Evolutionary conservation across 305 asterid genomes (phyloP), one percentile per base, ranked within the genome.

Genomic region (Euphrasia arctica): DNA sequence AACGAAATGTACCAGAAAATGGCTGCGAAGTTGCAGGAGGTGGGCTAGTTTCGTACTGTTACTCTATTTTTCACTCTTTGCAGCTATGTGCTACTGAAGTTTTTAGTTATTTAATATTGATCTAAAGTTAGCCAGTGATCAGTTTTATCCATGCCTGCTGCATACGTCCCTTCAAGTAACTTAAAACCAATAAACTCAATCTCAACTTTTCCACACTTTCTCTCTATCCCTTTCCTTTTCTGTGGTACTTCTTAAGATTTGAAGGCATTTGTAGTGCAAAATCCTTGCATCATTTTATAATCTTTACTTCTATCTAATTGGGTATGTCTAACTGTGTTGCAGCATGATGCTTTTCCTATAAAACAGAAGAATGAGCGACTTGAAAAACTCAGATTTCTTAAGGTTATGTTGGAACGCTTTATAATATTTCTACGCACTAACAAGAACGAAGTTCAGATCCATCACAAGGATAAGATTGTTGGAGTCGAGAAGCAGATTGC

Each of bases 1-100:
- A 86, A 83, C 75, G 96, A 85, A 22, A 75, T 90, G 93, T 79
- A 74, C 81, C 78, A 78, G 75, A 85, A 82, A 81, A 86, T 90
- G 73, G 83, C 83, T 47, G 72, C 77, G 39, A 93, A 81, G 80
- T 67, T 93, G 85, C 95, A 83, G 70, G 92, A 81, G 97, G 99
- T 93, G 72, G 73, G 72, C 73, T 56, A 60, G 31, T 6, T 18
- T 18, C 22, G 22, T 18, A 18, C 22, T 18, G 22, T 18, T 18
- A 18, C 22, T 18, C 22, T 18, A 14, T 49, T 45, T 51, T 18
- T 52, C 58, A 29, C 64, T 6, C 31, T 48, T 67, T 65, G 34
- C 55, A 51, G 61, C 63, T 12, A 27, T 60, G 15, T 58, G 62
- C 29, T 67, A 43, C 49, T 3, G 42, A 27, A 2, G 22, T 41